A percentile compares a stretch with the other conserved stretches of the same genome.
phyloP scores from a whole-genome alignment of 352 stramenopile species.

The Globisporangium camurandrum region DNA sequence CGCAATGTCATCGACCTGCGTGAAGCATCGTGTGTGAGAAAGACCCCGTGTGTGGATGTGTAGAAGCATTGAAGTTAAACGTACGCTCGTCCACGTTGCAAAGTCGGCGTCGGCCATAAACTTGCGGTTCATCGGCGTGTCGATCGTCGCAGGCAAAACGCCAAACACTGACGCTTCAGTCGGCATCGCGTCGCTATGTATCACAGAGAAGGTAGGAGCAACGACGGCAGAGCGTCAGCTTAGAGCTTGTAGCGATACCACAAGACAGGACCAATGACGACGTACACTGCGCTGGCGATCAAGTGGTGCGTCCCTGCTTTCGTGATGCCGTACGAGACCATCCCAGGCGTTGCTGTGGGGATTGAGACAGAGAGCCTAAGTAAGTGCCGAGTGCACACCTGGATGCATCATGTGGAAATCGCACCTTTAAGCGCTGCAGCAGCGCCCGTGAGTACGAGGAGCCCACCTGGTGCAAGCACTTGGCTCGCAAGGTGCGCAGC shows the following conservation, averaged over 20 bases:
- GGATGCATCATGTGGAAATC: too few species aligned
- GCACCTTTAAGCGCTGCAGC: conserved; percentile 64
- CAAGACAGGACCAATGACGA: not conserved
- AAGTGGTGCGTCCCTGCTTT: conserved; percentile 88
- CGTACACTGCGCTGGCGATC: conserved; percentile 76
- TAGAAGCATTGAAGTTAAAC: conserved; percentile 1
- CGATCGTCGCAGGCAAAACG: conserved; percentile 75
- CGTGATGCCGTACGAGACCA: conserved; percentile 85
- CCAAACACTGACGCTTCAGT: conserved; percentile 42
- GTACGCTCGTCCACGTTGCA: conserved; percentile 73
- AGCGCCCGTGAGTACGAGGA: conserved; percentile 80
- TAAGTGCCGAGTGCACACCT: too few species aligned
- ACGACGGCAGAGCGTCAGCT: not conserved
- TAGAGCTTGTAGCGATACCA: not conserved
- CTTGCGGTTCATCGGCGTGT: conserved; percentile 87
- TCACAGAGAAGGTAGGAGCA: too few species aligned
- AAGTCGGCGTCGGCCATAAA: conserved; percentile 83
- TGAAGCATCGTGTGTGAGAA: too few species aligned
- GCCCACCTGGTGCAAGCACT: conserved; percentile 43
- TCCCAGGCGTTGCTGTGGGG: conserved; percentile 54
- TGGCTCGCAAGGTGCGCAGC: conserved; percentile 78
- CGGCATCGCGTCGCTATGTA: conserved; percentile 43
- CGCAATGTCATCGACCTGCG: conserved; percentile 57
- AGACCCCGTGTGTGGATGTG: not conserved
- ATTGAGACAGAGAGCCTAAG: conserved; percentile 2